Evolutionary conservation across 495 filamentous ascomycete species (phyloP), one percentile per base, ranked within the genome.

Genomic region (Lasiosphaeris hirsuta): DNA sequence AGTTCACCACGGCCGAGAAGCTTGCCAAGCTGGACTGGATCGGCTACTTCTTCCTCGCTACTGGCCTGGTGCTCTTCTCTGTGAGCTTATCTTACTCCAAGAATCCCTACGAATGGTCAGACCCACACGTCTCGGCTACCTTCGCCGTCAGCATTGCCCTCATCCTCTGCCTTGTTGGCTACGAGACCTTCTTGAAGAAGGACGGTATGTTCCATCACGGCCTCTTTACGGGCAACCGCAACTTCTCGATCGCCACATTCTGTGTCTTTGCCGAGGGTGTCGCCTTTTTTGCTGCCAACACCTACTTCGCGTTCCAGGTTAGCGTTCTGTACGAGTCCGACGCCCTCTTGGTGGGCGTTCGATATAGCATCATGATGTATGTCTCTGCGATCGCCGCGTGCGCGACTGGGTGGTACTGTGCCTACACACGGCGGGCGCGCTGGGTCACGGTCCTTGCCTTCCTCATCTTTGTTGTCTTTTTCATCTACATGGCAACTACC

Each of bases 181-280:
- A 74, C 56, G 68, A 70, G 56, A 56, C 57, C 7, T 59, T 56
- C 14, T 62, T 69, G 56, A 71, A 68, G 55, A 69, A 62, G 46
- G 69, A 72, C 51, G 71, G 71, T 46, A 65, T 74, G 66, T 64
- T 72, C 52, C 66, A 74, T 56, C 69, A 74, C 42, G 63, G 58
- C 14, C 57, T 73, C 14, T 73, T 73, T 57, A 34, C 9, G 13
- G 23, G 23, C 5, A 61, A 57, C 54, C 56, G 67, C 34, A 73
- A 73, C 60, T 73, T 73, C 43, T 14, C 65, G 7, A 63, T 73
- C 37, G 60, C 57, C 0, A 37, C 70, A 4, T 18, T 61, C 19
- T 65, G 62, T 42, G 51, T 72, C 2, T 73, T 72, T 42, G 59
- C 48, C 44, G 71, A 73, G 54, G 69, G 71, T 23, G 14, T 72